A percentile compares a stretch with the other conserved stretches of the same genome.
Conservation (phyloP, 2,329 filamentous ascomycete genomes). For the Alternaria atra region DNA sequence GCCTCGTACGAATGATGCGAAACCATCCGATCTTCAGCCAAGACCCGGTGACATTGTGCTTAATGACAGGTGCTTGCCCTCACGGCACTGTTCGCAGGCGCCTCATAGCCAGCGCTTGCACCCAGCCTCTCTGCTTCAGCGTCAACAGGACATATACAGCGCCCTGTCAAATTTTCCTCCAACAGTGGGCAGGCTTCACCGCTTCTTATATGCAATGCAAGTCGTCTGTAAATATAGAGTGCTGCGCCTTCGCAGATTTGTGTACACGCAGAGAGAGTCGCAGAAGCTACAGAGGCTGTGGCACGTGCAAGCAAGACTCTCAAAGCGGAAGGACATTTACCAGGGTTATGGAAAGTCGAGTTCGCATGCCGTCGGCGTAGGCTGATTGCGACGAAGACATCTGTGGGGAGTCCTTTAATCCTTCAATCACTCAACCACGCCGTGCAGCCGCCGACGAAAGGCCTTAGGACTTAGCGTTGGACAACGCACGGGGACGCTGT, state of each 20-base stretch:
- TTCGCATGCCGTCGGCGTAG: constrained; percentile 44
- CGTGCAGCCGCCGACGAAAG: constrained; percentile 25
- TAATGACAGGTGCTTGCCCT: background rate
- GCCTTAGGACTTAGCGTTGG: constrained; percentile 38
- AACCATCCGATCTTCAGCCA: constrained; percentile 40
- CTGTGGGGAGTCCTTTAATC: constrained; percentile 31
- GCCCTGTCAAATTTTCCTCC: constrained; percentile 17
- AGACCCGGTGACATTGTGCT: constrained; percentile 33
- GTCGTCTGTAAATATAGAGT: constrained; percentile 41
- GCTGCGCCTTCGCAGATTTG: constrained; percentile 34
- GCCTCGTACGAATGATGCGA: constrained; percentile 20
- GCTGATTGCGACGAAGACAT: constrained; percentile 30
- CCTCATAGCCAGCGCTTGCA: constrained; percentile 21
- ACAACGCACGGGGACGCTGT: constrained; percentile 47
- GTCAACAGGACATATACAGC: background rate
- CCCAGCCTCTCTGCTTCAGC: constrained; percentile 3
- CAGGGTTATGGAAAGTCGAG: constrained; percentile 30
- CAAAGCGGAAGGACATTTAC: constrained; percentile 36
- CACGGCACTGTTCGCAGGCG: constrained; percentile 11
- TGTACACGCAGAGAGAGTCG: constrained; percentile 27
- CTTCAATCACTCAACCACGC: constrained; percentile 24
- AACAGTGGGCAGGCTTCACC: constrained; percentile 41
- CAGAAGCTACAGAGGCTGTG: constrained; percentile 27
- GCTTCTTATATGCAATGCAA: constrained; percentile 36
- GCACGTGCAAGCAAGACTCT: constrained; percentile 29